A percentile compares a stretch with the other conserved stretches of the same genome.
Evolutionary conservation across 768 basidiomycete species (phyloP).

Genomic region (Tulasnella sp.): DNA sequence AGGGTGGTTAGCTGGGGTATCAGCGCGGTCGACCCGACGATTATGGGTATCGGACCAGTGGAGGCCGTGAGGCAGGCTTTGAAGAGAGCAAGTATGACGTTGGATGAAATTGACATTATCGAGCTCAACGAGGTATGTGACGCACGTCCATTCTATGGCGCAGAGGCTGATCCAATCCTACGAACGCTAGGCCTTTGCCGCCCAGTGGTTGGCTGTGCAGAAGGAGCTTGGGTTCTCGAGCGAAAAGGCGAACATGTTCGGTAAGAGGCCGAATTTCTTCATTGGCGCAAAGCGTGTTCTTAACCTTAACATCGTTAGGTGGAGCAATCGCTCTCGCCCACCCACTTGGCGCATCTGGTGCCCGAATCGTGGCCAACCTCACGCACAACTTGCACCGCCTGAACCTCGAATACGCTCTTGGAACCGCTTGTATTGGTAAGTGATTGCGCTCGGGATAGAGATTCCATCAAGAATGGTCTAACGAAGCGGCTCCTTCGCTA

Average conservation of each 20-base stretch:
- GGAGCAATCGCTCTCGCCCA: slow-evolving; percentile 40
- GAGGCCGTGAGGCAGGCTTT: slow-evolving; percentile 33
- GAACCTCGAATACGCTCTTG: slow-evolving; percentile 39
- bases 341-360: slow-evolving; percentile 33
- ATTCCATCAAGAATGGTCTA: not conserved
- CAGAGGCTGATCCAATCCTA: no score
- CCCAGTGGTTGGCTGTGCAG: slow-evolving; percentile 41
- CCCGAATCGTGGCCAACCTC: slow-evolving; percentile 38
- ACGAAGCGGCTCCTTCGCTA: not conserved
- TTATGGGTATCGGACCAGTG: slow-evolving; percentile 44
- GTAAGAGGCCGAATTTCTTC: not conserved
- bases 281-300: not conserved
- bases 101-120: slow-evolving; percentile 40
- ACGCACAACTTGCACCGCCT: slow-evolving; percentile 39
- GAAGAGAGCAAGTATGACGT: slow-evolving; percentile 30
- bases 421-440: slow-evolving; percentile 39
- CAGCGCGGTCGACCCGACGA: slow-evolving; percentile 40
- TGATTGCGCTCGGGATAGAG: not conserved
- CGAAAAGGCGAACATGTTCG: slow-evolving; percentile 34
- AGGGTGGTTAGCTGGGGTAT: slow-evolving; percentile 39
- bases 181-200: slow-evolving; percentile 38
- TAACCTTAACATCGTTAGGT: slow-evolving; percentile 19
- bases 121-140: slow-evolving; percentile 35
- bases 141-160: not conserved
- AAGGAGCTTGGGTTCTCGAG: slow-evolving; percentile 38